phyloP scores from a whole-genome alignment of 441 rosid genomes.

The Dalechampia spathulata region DNA sequence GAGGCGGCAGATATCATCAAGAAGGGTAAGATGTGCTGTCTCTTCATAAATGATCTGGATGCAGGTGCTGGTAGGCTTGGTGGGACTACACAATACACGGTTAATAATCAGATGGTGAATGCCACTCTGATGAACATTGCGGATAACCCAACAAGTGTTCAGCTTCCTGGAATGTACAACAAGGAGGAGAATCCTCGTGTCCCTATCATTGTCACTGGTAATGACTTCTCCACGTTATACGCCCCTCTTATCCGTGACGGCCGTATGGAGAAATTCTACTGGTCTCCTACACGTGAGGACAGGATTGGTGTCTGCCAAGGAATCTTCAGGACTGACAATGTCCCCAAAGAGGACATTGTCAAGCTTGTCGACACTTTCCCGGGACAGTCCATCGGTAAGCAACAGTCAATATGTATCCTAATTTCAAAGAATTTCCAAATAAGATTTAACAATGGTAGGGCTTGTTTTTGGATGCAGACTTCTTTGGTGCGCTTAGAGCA shows the following conservation, averaged over 20 bases:
- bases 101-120: constrained; percentile 93
- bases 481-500: constrained; percentile 93
- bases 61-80: constrained; percentile 97
- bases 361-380: constrained; percentile 86
- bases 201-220: constrained; percentile 75
- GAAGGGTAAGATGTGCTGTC: constrained; percentile 95
- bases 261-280: constrained; percentile 98
- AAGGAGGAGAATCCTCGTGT: constrained; percentile 86
- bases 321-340: constrained; percentile 63
- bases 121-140: constrained; percentile 99
- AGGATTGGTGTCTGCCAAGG: constrained; percentile 89
- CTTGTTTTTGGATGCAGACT: constrained; percentile 33
- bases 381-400: constrained; percentile 90
- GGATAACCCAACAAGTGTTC: constrained; percentile 83
- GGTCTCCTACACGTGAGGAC: constrained; percentile 97
- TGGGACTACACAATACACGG: constrained; percentile 97
- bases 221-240: constrained; percentile 92
- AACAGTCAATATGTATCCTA: too few species aligned
- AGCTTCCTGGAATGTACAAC: constrained; percentile 99
- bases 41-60: constrained; percentile 94
- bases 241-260: constrained; percentile 93
- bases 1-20: constrained; percentile 92
- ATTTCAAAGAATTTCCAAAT: too few species aligned
- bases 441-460: too few species aligned
- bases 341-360: constrained; percentile 45